Evolutionary conservation across 2,329 filamentous ascomycete genomes (phyloP).

Genomic region (Didymella exigua): DNA sequence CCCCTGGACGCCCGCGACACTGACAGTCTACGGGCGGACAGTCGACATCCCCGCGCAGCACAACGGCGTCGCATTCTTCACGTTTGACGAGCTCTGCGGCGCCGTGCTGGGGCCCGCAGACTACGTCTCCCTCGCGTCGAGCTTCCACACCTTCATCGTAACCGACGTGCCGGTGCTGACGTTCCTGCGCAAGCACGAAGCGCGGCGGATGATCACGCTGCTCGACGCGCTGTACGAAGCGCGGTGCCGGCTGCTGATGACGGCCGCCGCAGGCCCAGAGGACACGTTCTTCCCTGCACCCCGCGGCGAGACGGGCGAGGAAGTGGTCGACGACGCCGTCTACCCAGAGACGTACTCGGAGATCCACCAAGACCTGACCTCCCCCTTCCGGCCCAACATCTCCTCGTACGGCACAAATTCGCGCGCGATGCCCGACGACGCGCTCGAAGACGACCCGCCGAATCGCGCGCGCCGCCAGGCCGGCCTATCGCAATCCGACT

Average conservation of each 20-base stretch:
- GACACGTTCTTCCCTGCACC: slow-evolving; percentile 73
- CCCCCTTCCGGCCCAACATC: slow-evolving; percentile 80
- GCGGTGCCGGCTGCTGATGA: slow-evolving; percentile 75
- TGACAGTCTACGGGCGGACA: slow-evolving; percentile 67
- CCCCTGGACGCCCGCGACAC: slow-evolving; percentile 53
- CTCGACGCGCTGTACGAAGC: slow-evolving; percentile 79
- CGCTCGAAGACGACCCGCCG: slow-evolving; percentile 58
- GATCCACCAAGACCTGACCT: slow-evolving; percentile 77
- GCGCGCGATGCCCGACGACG: slow-evolving; percentile 49
- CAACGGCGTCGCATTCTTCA: slow-evolving; percentile 66
- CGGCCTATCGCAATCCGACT: background rate
- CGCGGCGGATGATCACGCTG: slow-evolving; percentile 77
- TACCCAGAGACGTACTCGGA: slow-evolving; percentile 72
- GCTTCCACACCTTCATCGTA: slow-evolving; percentile 78
- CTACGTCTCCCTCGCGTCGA: slow-evolving; percentile 80
- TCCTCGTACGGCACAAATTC: slow-evolving; percentile 61
- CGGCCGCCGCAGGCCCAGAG: slow-evolving; percentile 71
- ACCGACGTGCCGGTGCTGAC: slow-evolving; percentile 72
- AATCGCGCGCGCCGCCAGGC: slow-evolving; percentile 45
- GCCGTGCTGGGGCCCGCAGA: slow-evolving; percentile 74
- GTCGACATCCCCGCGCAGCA: slow-evolving; percentile 65
- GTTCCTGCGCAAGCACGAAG: slow-evolving; percentile 76
- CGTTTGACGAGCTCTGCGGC: slow-evolving; percentile 71
- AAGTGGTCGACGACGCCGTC: slow-evolving; percentile 56
- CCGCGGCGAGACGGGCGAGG: slow-evolving; percentile 11